phyloP scores from a whole-genome alignment of 164 flowering plant genomes.

The Berberis thunbergii region DNA sequence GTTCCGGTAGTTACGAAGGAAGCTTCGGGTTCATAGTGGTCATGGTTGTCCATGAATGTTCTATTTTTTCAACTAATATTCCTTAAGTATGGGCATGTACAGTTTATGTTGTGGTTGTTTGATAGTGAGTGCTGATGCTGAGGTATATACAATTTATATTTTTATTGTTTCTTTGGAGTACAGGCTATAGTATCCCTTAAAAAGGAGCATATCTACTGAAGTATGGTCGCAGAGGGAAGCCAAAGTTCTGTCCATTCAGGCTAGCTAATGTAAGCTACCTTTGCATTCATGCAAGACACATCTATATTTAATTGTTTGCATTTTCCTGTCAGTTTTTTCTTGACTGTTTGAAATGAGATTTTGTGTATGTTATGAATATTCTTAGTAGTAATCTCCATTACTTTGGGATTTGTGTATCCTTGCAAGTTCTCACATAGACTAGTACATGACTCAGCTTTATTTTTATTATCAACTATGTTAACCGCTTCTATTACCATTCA shows the following conservation, averaged over 20 bases:
- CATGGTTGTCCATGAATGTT: not conserved
- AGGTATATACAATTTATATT: not conserved
- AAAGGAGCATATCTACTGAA: slow-evolving; percentile 68
- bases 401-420: too few species aligned
- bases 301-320: not conserved
- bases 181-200: slow-evolving; percentile 61
- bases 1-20: too few species aligned
- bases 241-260: slow-evolving; percentile 80
- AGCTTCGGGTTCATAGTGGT: not conserved
- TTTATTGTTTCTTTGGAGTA: not conserved
- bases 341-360: not conserved
- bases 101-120: not conserved
- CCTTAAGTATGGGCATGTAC: not conserved
- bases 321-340: slow-evolving; percentile 4
- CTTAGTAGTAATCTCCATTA: not conserved
- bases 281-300: not conserved
- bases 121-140: not conserved
- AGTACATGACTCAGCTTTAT: too few species aligned
- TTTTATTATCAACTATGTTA: too few species aligned
- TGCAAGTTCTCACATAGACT: too few species aligned
- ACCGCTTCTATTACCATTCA: too few species aligned
- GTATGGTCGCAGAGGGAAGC: slow-evolving; percentile 84
- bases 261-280: slow-evolving; percentile 49
- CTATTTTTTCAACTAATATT: too few species aligned
- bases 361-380: not conserved